A percentile compares a stretch with the other conserved stretches of the same genome.
Conservation (phyloP, 495 filamentous ascomycete genomes). For the Talaromyces nanjingensis region DNA sequence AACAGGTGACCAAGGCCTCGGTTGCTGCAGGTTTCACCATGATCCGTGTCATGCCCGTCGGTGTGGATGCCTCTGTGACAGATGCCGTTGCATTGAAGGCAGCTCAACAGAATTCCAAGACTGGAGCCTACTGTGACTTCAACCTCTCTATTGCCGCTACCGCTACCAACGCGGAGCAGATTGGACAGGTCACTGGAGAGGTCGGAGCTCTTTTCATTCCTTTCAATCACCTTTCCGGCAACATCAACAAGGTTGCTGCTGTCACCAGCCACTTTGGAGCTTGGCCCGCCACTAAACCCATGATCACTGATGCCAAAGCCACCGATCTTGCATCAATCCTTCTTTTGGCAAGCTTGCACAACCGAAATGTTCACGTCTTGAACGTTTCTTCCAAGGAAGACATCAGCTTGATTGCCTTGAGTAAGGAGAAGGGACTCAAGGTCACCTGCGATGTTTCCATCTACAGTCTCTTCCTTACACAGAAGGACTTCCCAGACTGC, state of each 20-base stretch:
- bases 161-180: constrained; percentile 67
- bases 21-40: constrained; percentile 75
- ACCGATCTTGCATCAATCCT: constrained; percentile 77
- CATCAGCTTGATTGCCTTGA: constrained; percentile 69
- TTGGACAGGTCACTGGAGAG: constrained; percentile 63
- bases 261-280: constrained; percentile 75
- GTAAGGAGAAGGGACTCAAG: constrained; percentile 75
- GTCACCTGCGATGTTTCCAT: constrained; percentile 82
- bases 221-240: constrained; percentile 79
- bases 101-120: constrained; percentile 68
- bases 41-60: constrained; percentile 76
- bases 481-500: constrained; percentile 66
- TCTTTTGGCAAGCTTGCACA: constrained; percentile 74
- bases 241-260: constrained; percentile 79
- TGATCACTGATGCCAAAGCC: constrained; percentile 79
- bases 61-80: constrained; percentile 63
- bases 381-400: constrained; percentile 79
- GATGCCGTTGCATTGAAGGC: constrained; percentile 65
- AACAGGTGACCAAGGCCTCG: constrained; percentile 65
- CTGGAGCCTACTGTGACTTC: constrained; percentile 67
- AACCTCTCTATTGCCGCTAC: constrained; percentile 82
- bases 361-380: constrained; percentile 76
- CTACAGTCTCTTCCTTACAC: constrained; percentile 73
- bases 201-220: constrained; percentile 83
- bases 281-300: constrained; percentile 76